Evolutionary conservation across 495 filamentous ascomycete genomes (phyloP).

Genomic region (Ascodesmis nigricans): DNA sequence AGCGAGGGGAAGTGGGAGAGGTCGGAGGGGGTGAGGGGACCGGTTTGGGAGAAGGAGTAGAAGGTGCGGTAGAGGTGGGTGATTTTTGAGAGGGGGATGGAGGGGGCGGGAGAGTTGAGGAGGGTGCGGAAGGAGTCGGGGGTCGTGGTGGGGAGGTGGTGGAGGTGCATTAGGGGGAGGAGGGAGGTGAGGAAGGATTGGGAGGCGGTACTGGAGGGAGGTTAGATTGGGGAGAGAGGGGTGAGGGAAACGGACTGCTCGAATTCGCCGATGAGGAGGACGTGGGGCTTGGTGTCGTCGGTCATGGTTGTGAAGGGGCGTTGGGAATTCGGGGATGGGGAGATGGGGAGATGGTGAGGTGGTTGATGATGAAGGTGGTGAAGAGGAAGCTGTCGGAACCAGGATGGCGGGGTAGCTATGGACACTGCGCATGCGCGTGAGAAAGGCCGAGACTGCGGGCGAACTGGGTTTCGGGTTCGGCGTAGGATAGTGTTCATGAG

Average conservation of each 20-base stretch:
- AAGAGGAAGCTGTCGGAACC: too few relatives aligned
- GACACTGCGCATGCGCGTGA: too few relatives aligned
- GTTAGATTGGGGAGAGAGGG: conserved; percentile 22
- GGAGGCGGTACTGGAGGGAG: conserved; percentile 21
- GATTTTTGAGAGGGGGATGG: conserved; percentile 41
- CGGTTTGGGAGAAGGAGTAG: conserved; percentile 40
- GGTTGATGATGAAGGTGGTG: too few relatives aligned
- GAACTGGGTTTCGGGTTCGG: too few relatives aligned
- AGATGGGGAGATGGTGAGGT: too few relatives aligned
- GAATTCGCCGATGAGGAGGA: conserved; percentile 36
- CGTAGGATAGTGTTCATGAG: too few relatives aligned
- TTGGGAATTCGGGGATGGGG: too few relatives aligned
- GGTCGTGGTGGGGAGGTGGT: conserved; percentile 30
- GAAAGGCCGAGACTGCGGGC: too few relatives aligned
- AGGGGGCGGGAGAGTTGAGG: conserved; percentile 42
- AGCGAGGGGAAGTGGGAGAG: conserved; percentile 22
- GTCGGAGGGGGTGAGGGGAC: conserved; percentile 28
- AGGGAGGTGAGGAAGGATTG: not conserved
- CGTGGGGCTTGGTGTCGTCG: conserved; percentile 28
- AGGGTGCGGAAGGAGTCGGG: conserved; percentile 51
- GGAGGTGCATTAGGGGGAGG: conserved; percentile 3
- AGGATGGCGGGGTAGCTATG: too few relatives aligned
- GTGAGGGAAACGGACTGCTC: conserved; percentile 27
- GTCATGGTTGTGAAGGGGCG: too few relatives aligned
- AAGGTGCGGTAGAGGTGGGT: conserved; percentile 69